phyloP scores from a whole-genome alignment of 441 rosid species.

The Jatropha multifida region DNA sequence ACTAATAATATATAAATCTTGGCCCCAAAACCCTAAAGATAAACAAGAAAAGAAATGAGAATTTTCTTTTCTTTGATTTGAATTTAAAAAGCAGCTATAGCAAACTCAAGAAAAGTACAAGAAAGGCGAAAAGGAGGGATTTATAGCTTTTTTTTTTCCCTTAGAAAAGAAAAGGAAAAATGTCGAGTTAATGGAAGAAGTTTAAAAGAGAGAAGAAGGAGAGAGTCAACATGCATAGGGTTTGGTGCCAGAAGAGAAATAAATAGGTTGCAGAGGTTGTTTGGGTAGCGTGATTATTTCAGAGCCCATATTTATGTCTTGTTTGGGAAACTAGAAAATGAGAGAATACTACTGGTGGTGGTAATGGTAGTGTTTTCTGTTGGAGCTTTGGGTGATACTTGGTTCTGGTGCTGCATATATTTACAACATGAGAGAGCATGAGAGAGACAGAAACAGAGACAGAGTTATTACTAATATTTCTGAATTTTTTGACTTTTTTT shows the following conservation, averaged over 20 bases:
- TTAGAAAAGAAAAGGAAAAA: background rate
- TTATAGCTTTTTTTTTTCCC: background rate
- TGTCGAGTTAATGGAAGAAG: background rate
- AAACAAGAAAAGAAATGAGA: background rate
- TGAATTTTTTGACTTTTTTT: background rate
- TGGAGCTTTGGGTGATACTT: slow-evolving; percentile 8
- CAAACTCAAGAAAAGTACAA: slow-evolving; percentile 10
- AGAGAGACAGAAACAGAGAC: background rate
- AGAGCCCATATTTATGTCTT: slow-evolving; percentile 3
- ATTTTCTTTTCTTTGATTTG: slow-evolving; percentile 13
- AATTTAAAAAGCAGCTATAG: background rate
- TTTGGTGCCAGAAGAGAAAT: slow-evolving; percentile 36
- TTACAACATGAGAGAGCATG: background rate
- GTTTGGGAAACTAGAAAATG: background rate
- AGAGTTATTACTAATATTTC: too few species aligned
- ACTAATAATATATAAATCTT: background rate
- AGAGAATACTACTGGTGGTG: background rate
- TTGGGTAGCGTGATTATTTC: slow-evolving; percentile 16
- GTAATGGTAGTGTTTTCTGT: too few species aligned
- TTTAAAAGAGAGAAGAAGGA: slow-evolving; percentile 13
- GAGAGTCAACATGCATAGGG: slow-evolving; percentile 43
- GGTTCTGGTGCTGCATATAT: background rate
- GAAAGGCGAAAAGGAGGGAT: background rate
- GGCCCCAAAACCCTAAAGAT: slow-evolving; percentile 1
- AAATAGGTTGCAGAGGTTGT: slow-evolving; percentile 32